Conservation (phyloP, 2,329 filamentous ascomycete species). For the Xylaria sp. region DNA sequence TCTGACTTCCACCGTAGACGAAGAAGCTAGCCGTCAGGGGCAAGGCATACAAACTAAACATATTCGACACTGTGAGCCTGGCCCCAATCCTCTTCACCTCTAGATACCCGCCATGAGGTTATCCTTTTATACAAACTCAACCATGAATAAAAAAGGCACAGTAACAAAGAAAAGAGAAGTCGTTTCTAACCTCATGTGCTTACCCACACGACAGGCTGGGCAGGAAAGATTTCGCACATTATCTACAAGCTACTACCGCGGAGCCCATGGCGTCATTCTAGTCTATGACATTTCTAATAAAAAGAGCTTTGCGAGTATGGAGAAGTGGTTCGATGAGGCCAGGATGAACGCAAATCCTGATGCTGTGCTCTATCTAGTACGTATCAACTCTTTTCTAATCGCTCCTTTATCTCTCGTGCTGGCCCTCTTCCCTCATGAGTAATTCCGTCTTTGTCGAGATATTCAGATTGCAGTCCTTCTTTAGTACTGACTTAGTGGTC, state of each 20-base stretch:
- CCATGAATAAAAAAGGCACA: not conserved
- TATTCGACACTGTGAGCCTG: constrained; percentile 56
- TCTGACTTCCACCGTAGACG: constrained; percentile 43
- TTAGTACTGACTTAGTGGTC: constrained; percentile 12
- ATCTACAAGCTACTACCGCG: constrained; percentile 57
- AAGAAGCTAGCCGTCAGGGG: constrained; percentile 60
- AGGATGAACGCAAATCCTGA: constrained; percentile 55
- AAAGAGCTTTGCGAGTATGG: constrained; percentile 58
- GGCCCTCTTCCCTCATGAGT: not conserved
- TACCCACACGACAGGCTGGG: constrained; percentile 45
- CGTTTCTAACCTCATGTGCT: constrained; percentile 14
- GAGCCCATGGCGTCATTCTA: constrained; percentile 55
- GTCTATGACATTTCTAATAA: constrained; percentile 57
- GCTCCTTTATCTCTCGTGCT: not conserved
- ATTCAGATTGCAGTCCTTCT: not conserved
- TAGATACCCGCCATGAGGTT: not conserved
- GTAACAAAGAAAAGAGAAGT: too few relatives aligned
- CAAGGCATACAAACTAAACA: constrained; percentile 57
- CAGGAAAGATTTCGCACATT: constrained; percentile 57
- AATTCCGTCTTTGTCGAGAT: not conserved
- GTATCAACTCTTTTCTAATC: too few relatives aligned
- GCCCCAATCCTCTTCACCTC: not conserved
- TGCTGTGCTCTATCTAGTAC: constrained; percentile 56
- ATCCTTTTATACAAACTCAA: too few relatives aligned
- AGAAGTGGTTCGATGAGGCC: constrained; percentile 60